Conservation (phyloP, 345 rosid species). For the Pugionium cornutum region DNA sequence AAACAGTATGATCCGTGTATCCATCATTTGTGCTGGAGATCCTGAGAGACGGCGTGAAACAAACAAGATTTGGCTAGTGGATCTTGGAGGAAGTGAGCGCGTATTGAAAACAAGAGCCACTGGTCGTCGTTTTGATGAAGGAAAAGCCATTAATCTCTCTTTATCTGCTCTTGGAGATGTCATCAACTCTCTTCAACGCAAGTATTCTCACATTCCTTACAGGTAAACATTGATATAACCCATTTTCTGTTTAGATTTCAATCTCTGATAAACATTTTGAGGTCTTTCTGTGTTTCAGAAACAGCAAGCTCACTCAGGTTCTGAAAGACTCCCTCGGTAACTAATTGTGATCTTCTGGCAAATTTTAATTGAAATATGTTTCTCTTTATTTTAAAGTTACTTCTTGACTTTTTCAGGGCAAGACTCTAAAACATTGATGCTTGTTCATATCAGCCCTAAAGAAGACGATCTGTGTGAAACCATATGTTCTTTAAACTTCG, state of each 20-base stretch:
- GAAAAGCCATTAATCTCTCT: conserved; percentile 83
- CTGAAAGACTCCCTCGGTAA: conserved; percentile 86
- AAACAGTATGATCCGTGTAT: conserved; percentile 68
- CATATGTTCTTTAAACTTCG: conserved; percentile 72
- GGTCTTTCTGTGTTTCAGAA: conserved; percentile 46
- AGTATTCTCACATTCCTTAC: conserved; percentile 67
- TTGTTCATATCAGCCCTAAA: conserved; percentile 77
- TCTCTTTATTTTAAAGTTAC: not conserved
- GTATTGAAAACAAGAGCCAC: conserved; percentile 75
- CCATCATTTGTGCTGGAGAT: conserved; percentile 56
- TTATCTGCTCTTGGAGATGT: conserved; percentile 86
- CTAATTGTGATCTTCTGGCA: not conserved
- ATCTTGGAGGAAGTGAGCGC: conserved; percentile 93
- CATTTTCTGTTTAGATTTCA: not conserved
- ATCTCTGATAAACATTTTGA: not conserved
- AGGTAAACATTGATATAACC: conserved; percentile 45
- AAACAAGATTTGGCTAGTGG: conserved; percentile 74
- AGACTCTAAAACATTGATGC: conserved; percentile 83
- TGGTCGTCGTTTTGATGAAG: conserved; percentile 88
- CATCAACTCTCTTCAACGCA: conserved; percentile 69
- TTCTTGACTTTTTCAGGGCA: conserved; percentile 50
- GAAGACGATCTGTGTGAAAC: conserved; percentile 87
- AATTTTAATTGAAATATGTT: not conserved
- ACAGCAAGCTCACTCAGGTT: conserved; percentile 83
- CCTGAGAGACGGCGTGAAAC: conserved; percentile 62